Evolutionary conservation across 139 green algal genomes (phyloP).

Genomic region (Edaphochlamys debaryana): DNA sequence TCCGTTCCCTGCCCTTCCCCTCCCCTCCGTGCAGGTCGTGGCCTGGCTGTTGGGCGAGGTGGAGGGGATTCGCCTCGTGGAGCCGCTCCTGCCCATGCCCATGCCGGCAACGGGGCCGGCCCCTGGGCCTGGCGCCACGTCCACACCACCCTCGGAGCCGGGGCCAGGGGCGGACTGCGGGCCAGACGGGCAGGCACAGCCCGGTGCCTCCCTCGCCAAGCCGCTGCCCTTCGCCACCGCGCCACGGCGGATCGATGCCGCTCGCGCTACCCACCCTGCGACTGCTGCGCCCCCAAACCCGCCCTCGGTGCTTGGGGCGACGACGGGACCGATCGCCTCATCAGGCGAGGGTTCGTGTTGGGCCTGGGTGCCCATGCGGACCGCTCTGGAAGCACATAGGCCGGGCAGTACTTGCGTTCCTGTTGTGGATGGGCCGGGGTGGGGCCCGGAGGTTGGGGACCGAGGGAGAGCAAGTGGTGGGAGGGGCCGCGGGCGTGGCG

Average conservation of each 20-base stretch:
- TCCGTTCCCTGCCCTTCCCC: background rate
- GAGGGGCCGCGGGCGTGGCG: background rate
- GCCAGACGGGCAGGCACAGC: too few relatives aligned
- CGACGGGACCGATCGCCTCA: background rate
- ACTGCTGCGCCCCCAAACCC: too few relatives aligned
- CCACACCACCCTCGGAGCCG: too few relatives aligned
- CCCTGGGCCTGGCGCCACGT: too few relatives aligned
- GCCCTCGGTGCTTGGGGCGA: background rate
- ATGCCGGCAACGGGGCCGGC: background rate
- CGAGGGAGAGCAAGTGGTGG: background rate
- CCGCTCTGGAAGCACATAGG: conserved; percentile 7
- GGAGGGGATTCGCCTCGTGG: background rate
- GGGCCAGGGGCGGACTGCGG: too few relatives aligned
- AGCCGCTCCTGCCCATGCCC: background rate
- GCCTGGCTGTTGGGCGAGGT: conserved; percentile 19
- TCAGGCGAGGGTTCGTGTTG: too few relatives aligned
- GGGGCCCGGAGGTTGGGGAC: background rate
- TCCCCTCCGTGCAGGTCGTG: background rate
- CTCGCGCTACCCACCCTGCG: too few relatives aligned
- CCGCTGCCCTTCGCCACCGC: background rate
- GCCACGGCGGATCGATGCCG: background rate
- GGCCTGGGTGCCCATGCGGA: background rate
- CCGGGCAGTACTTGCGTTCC: conserved; percentile 10
- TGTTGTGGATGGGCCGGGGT: background rate
- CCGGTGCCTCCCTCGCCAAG: too few relatives aligned